Evolutionary conservation across 2,329 filamentous ascomycete genomes (phyloP), one percentile per base, ranked within the genome.

Genomic region (Keithomyces neogunnii): DNA sequence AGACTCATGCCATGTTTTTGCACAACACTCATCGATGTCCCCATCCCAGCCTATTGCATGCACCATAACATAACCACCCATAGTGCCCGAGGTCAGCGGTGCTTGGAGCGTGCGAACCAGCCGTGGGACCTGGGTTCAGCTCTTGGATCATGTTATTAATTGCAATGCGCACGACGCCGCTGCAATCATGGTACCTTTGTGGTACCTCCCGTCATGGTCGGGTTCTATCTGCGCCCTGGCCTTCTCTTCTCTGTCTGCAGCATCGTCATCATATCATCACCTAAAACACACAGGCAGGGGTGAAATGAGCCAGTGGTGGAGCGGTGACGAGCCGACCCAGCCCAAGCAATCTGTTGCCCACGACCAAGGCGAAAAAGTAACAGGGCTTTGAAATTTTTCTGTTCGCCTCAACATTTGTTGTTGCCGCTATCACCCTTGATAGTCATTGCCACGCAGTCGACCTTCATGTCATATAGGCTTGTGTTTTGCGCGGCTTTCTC

Each of bases 201-300:
- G 33, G 33, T 35, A 35, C 33, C 33, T 35, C 11, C 6, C 19
- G 19, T 19, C 19, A 19, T 19, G 19, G 19, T 19, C 19, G 19
- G 19, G 38, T 44, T 44, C 10, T 13, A 13, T 44, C 40, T 44
- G 38, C 30, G 40, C 26, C 40, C 40, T 28, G 13, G 40, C 38
- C 38, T 39, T 42, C 11, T 31, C 38, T 39, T 19, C 19, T 19
- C 19, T 19, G 19, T 19, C 19, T 13, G 38, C 7, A 30, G 11
- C 33, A 30, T 45, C 39, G 32, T 49, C 40, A 49, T 49, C 48
- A 45, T 49, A 40, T 29, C 35, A 51, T 48, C 32, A 38, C 26
- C 19, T 32, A 8, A 32, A 30, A 29, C 35, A 29, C 8, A 11
- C 4, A 28, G 31, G 40, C 26, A 31, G 35, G 19, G 39, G 19